These are phyloP conservation scores for Prunus dulcis DNA, from an alignment of 306 rosid genomes.

Conservation along the genomic window DNA sequence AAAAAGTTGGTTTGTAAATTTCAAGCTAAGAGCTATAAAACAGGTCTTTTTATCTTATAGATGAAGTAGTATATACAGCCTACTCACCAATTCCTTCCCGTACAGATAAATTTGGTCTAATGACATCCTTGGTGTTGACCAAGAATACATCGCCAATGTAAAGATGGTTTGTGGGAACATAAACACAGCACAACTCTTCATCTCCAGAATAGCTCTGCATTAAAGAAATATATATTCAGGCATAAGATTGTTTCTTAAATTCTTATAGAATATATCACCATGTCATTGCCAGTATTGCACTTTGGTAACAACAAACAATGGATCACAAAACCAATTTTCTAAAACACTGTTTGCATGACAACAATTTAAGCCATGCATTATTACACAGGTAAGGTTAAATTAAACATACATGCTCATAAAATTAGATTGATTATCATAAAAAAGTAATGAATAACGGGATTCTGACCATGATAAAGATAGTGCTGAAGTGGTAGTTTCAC, in stretches of 20 bases:
- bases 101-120: slow-evolving; percentile 81
- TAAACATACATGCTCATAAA: not conserved
- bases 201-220: slow-evolving; percentile 78
- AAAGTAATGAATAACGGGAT: not conserved
- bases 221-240: not conserved
- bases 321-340: slow-evolving; percentile 4
- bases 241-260: no score
- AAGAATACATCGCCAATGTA: slow-evolving; percentile 88
- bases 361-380: not conserved
- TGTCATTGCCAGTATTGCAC: not conserved
- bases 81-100: slow-evolving; percentile 94
- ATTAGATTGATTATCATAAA: not conserved
- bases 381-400: not conserved
- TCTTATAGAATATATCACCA: not conserved
- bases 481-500: slow-evolving; percentile 3
- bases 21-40: not conserved
- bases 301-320: not conserved
- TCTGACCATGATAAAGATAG: not conserved
- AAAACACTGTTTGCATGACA: not conserved
- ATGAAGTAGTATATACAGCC: slow-evolving; percentile 17
- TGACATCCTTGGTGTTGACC: slow-evolving; percentile 66
- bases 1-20: not conserved
- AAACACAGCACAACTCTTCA: slow-evolving; percentile 84
- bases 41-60: not conserved
- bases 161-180: slow-evolving; percentile 90